These are phyloP conservation scores for Delonix regia DNA, from an alignment of 306 rosid species.

Conservation along the genomic window DNA sequence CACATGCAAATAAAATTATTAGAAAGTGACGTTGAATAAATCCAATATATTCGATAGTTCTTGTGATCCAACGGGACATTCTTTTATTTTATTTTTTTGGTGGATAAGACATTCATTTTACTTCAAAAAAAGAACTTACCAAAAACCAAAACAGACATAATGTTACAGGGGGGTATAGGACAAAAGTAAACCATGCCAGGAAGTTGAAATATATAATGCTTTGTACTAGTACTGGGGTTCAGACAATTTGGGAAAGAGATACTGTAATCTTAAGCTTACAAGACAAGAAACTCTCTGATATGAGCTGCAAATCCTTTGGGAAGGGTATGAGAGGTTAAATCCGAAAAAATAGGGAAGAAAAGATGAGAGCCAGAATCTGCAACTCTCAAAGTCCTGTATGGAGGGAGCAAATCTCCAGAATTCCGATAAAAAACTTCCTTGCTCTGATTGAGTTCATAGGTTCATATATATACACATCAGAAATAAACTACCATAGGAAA, in stretches of 20 bases:
- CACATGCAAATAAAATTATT: conserved; percentile 2
- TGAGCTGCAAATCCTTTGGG: too few relatives aligned
- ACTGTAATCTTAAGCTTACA: conserved; percentile 28
- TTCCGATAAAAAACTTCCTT: too few relatives aligned
- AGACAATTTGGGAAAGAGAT: background rate
- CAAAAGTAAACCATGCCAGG: background rate
- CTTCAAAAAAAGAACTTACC: conserved; percentile 10
- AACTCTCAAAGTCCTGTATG: too few relatives aligned
- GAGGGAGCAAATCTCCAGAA: too few relatives aligned
- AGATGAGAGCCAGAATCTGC: too few relatives aligned
- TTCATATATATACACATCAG: too few relatives aligned
- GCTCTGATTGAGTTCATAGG: too few relatives aligned
- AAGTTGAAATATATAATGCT: conserved; percentile 4
- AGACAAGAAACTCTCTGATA: conserved; percentile 13
- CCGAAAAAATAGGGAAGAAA: too few relatives aligned
- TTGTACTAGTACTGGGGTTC: background rate
- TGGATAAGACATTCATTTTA: conserved; percentile 23
- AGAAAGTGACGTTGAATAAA: background rate
- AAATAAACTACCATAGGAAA: too few relatives aligned
- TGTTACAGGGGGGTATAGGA: background rate
- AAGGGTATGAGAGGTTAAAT: too few relatives aligned
- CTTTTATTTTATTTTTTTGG: too few relatives aligned
- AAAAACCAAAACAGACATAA: background rate
- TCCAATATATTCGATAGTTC: background rate
- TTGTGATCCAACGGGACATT: conserved; percentile 15